Evolutionary conservation across 2,329 filamentous ascomycete genomes (phyloP).

Genomic region (Claviceps capensis): DNA sequence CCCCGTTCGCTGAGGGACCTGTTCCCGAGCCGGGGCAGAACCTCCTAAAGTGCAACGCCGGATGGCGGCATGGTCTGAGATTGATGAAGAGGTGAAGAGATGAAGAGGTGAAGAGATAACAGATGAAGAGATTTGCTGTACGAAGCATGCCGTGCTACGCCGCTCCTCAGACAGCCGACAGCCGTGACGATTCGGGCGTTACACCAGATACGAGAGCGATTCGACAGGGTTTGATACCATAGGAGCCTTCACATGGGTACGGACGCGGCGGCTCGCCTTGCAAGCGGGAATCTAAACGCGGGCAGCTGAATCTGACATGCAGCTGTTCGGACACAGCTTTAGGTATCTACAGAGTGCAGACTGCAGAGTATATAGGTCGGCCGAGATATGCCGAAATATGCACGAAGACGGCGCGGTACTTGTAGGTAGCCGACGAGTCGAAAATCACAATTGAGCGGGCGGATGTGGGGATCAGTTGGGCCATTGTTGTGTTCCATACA

Average conservation of each 20-base stretch:
- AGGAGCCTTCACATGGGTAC: neutral
- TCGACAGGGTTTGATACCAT: neutral
- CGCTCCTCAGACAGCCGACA: neutral
- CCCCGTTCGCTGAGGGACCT: slow-evolving; percentile 4
- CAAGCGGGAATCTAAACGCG: too few relatives aligned
- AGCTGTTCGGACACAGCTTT: too few relatives aligned
- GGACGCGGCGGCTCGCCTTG: too few relatives aligned
- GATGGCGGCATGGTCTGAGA: neutral
- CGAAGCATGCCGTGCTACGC: neutral
- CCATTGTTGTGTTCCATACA: slow-evolving; percentile 5
- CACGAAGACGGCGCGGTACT: too few relatives aligned
- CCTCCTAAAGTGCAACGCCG: too few relatives aligned
- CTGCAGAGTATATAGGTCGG: neutral
- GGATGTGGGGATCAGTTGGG: neutral
- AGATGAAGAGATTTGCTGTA: neutral
- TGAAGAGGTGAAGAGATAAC: neutral
- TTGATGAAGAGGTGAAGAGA: neutral
- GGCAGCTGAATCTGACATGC: too few relatives aligned
- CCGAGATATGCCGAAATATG: neutral
- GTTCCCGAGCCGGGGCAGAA: neutral
- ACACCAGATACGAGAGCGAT: neutral
- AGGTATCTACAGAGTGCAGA: too few relatives aligned
- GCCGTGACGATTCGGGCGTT: neutral
- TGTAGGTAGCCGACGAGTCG: too few relatives aligned
- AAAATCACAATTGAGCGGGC: too few relatives aligned